A percentile compares a stretch with the other conserved stretches of the same genome.
phyloP scores from a whole-genome alignment of 1,139 yeast genomes.

The Suhomyces atakaporum region DNA sequence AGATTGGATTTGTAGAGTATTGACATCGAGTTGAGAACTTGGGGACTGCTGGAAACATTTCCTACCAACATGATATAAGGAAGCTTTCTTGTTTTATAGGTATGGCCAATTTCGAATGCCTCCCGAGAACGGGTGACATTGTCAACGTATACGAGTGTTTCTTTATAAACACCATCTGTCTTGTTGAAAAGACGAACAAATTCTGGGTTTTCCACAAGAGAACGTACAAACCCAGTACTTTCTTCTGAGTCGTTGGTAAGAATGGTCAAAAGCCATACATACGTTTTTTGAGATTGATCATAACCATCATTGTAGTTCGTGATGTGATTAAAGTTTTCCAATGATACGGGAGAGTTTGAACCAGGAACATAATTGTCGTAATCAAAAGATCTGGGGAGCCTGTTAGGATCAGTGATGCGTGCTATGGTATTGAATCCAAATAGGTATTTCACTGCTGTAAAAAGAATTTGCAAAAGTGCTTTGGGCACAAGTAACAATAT shows the following conservation, averaged over 20 bases:
- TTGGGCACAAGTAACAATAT: constrained; percentile 50
- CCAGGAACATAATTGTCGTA: constrained; percentile 17
- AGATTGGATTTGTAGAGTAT: constrained; percentile 45
- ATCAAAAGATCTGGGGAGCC: constrained; percentile 17
- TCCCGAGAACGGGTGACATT: constrained; percentile 48
- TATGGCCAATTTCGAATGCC: constrained; percentile 50
- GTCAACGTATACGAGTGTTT: constrained; percentile 44
- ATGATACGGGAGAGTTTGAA: constrained; percentile 2
- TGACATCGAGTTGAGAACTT: constrained; percentile 53
- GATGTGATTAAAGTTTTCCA: constrained; percentile 6
- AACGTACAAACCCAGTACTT: constrained; percentile 28
- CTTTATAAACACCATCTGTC: constrained; percentile 35
- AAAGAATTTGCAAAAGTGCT: constrained; percentile 34
- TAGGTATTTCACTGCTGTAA: constrained; percentile 35
- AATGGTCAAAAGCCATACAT: constrained; percentile 47
- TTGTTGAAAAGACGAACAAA: constrained; percentile 39
- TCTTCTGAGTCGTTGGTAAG: constrained; percentile 40
- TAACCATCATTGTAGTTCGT: constrained; percentile 47
- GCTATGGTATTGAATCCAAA: constrained; percentile 24
- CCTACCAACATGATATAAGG: constrained; percentile 52
- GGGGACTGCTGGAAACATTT: constrained; percentile 53
- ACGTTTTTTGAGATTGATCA: constrained; percentile 39
- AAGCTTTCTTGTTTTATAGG: constrained; percentile 39
- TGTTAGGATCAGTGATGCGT: constrained; percentile 14
- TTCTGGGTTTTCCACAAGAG: constrained; percentile 27